Base-by-base conservation (phyloP, 2,329 filamentous ascomycete genomes). In the Penicillium sclerotigenum region DNA sequence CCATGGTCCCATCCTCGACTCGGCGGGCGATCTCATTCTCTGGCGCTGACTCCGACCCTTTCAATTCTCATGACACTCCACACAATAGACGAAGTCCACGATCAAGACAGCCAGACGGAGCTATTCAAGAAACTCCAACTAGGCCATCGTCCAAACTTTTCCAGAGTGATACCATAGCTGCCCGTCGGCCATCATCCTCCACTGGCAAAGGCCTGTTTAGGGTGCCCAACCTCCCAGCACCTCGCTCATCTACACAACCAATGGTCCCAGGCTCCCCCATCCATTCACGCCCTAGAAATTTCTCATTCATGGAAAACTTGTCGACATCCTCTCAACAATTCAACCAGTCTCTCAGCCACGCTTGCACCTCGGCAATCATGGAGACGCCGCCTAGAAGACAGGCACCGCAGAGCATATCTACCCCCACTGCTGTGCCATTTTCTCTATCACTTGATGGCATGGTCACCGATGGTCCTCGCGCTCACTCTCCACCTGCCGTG, bases 91-190 rank as follows among this genome's bases (percentile, higher is more conserved):
- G 56, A 33, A 51, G 38, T 18, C 47, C 52, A 20, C 36, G 46
- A 28, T 45, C 52, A 8, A 51, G 40, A 40, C 52, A 36, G 36
- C 47, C 8, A 55, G 57, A 56, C 20, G 63, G 62, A 10, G 58
- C 63, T 10, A 62, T 74, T 26, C 69, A 76, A 45, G 75, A 77
- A 57, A 78, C 76, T 1, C 76, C 76, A 1, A 71, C 73, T 2
- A 70, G 72, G 6, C 72, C 71, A 4, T 56, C 68, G 11, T 58
- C 67, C 3, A 71, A 65, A 47, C 57, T 65, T 18, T 58, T 60
- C 47, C 61, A 63, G 14, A 58, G 56, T 33, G 58, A 58, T 47
- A 16, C 47, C 14, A 47, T 53, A 5, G 47, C 56, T 33, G 52
- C 40, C 42, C 58, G 40, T 55, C 62, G 46, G 48, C 60, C 45